phyloP scores from a whole-genome alignment of 352 stramenopile genomes.

The Globisporangium ultimum region DNA sequence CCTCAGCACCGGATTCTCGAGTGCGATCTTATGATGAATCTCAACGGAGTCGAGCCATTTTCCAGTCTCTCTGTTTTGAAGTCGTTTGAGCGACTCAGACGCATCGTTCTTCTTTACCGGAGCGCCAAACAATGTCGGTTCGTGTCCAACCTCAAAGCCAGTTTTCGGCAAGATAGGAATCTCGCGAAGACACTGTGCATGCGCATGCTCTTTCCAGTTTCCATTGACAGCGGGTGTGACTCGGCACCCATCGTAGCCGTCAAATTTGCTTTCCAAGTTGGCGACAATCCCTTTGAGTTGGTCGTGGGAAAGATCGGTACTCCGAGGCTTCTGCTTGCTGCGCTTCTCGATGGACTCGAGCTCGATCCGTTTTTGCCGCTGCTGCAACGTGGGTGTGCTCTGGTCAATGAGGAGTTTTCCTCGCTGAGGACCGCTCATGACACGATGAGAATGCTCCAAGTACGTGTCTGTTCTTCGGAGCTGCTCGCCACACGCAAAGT shows the following conservation, averaged over 20 bases:
- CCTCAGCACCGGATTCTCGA: slow-evolving; percentile 57
- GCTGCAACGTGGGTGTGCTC: slow-evolving; percentile 43
- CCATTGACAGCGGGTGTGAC: slow-evolving; percentile 63
- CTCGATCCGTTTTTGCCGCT: slow-evolving; percentile 76
- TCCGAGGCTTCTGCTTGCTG: slow-evolving; percentile 73
- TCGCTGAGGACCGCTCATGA: slow-evolving; percentile 31
- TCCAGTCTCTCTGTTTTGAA: slow-evolving; percentile 45
- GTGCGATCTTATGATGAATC: slow-evolving; percentile 42
- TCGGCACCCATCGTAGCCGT: slow-evolving; percentile 63
- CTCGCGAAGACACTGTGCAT: slow-evolving; percentile 49
- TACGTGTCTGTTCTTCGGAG: slow-evolving; percentile 72
- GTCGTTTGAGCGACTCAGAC: slow-evolving; percentile 29
- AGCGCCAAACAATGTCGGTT: slow-evolving; percentile 48
- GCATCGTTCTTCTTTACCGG: slow-evolving; percentile 40
- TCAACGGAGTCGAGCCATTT: slow-evolving; percentile 73
- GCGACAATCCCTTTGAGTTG: slow-evolving; percentile 64
- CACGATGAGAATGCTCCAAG: slow-evolving; percentile 46
- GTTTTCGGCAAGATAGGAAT: slow-evolving; percentile 60
- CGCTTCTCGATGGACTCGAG: slow-evolving; percentile 59
- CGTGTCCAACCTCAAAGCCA: slow-evolving; percentile 52
- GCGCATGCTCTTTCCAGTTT: slow-evolving; percentile 53
- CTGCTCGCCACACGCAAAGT: slow-evolving; percentile 70
- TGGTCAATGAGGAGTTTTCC: slow-evolving; percentile 66
- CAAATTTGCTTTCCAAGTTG: slow-evolving; percentile 63
- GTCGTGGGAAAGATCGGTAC: slow-evolving; percentile 53